A percentile compares a stretch with the other conserved stretches of the same genome.
Evolutionary conservation across 1,284 basidiomycete species (phyloP).

Genomic region (Megacollybia platyphylla): DNA sequence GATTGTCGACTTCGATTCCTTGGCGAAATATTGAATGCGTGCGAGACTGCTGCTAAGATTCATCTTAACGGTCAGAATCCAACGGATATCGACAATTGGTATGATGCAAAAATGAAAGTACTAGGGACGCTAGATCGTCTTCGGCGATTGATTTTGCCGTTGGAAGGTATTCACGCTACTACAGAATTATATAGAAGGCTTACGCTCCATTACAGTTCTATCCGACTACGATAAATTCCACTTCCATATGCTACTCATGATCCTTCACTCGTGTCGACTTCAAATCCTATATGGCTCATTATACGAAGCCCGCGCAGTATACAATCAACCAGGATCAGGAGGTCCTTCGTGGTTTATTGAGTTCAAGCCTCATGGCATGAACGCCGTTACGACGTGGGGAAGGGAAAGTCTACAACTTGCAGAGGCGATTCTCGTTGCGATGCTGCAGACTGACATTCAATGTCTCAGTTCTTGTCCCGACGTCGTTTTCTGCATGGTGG

Average conservation of each 20-base stretch:
- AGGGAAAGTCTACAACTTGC: neutral
- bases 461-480: conserved; percentile 1
- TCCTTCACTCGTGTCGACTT: neutral
- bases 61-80: neutral
- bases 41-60: neutral
- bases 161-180: neutral
- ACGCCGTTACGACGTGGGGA: conserved; percentile 1
- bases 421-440: conserved; percentile 1
- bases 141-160: neutral
- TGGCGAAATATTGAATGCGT: neutral
- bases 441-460: neutral
- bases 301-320: neutral
- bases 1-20: neutral
- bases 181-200: neutral
- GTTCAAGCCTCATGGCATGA: conserved; percentile 1
- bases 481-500: neutral
- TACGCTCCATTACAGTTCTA: neutral
- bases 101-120: neutral
- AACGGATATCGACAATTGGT: neutral
- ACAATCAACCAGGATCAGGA: too few species aligned
- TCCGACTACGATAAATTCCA: conserved; percentile 1
- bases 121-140: neutral
- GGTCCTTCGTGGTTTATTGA: neutral
- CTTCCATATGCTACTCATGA: neutral
- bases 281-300: neutral